A percentile compares a stretch with the other conserved stretches of the same genome.
phyloP scores from a whole-genome alignment of 2,329 filamentous ascomycete species.

The Hymenoscyphus repandus region DNA sequence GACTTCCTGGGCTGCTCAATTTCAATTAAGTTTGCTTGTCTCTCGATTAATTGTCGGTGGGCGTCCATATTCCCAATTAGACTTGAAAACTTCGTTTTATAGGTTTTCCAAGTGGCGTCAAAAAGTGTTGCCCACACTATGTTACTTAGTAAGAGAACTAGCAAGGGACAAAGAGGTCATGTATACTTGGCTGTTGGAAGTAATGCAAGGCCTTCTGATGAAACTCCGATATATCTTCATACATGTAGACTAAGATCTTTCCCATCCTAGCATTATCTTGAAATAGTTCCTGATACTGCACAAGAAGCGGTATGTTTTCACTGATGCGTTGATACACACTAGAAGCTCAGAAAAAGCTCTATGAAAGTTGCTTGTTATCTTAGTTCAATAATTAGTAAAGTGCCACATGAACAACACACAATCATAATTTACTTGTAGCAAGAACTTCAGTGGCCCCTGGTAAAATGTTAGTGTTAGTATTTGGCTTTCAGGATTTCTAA shows the following conservation, averaged over 20 bases:
- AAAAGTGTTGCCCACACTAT: constrained; percentile 30
- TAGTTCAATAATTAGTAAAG: constrained; percentile 20
- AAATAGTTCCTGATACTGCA: constrained; percentile 30
- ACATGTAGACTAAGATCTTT: constrained; percentile 30
- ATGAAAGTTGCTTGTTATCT: constrained; percentile 18
- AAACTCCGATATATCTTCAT: constrained; percentile 35
- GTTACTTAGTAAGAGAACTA: background rate
- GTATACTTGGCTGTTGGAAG: constrained; percentile 23
- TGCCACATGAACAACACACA: background rate
- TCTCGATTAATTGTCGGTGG: background rate
- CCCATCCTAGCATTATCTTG: constrained; percentile 26
- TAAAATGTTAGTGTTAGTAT: background rate
- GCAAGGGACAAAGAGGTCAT: background rate
- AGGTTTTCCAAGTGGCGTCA: constrained; percentile 26
- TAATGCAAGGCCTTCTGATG: constrained; percentile 31
- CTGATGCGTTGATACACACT: constrained; percentile 35
- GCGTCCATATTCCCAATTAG: background rate
- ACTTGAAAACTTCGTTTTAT: background rate
- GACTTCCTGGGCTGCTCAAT: constrained; percentile 14
- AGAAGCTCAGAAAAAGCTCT: constrained; percentile 34
- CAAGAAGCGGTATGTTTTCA: constrained; percentile 32
- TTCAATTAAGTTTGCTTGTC: background rate
- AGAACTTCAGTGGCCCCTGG: constrained; percentile 32
- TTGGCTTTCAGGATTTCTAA: background rate
- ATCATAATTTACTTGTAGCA: constrained; percentile 25